These are phyloP conservation scores for Elsinoe perseae DNA, from an alignment of 2,329 filamentous ascomycete species.

Conservation along the genomic window DNA sequence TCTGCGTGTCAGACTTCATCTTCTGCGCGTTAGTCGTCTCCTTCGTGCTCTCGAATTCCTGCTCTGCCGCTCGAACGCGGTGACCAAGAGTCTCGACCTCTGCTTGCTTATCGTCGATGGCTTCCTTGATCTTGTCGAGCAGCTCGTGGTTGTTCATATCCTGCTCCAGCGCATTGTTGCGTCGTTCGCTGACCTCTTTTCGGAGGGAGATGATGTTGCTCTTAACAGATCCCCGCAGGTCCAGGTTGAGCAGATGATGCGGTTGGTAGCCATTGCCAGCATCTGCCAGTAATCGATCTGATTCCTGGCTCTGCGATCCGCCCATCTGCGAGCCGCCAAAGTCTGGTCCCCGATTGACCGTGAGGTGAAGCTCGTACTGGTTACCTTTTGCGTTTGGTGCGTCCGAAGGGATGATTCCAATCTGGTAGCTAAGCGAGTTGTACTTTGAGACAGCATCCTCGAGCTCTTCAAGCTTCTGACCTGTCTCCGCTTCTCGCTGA, in stretches of 20 bases:
- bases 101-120: constrained; percentile 87
- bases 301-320: constrained; percentile 43
- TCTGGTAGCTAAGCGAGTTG: constrained; percentile 91
- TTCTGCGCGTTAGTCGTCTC: constrained; percentile 82
- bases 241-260: constrained; percentile 78
- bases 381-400: constrained; percentile 77
- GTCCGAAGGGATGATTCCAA: constrained; percentile 76
- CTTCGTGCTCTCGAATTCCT: constrained; percentile 89
- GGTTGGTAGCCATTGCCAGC: constrained; percentile 81
- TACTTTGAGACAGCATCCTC: constrained; percentile 83
- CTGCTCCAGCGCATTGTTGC: constrained; percentile 71
- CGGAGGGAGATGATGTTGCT: constrained; percentile 67
- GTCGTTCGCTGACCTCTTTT: constrained; percentile 86
- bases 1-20: constrained; percentile 80
- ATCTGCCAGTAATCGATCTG: constrained; percentile 75
- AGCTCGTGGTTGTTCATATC: constrained; percentile 94
- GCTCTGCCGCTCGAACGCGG: constrained; percentile 75
- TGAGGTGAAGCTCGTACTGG: constrained; percentile 77
- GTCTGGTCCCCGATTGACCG: constrained; percentile 69
- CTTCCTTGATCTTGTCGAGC: constrained; percentile 89
- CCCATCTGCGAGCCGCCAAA: constrained; percentile 53
- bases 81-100: constrained; percentile 91
- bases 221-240: constrained; percentile 76
- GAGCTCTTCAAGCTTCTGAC: constrained; percentile 79
- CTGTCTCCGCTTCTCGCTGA: constrained; percentile 83